phyloP scores from a whole-genome alignment of 2,329 filamentous ascomycete genomes.

The Talaromyces islandicus region DNA sequence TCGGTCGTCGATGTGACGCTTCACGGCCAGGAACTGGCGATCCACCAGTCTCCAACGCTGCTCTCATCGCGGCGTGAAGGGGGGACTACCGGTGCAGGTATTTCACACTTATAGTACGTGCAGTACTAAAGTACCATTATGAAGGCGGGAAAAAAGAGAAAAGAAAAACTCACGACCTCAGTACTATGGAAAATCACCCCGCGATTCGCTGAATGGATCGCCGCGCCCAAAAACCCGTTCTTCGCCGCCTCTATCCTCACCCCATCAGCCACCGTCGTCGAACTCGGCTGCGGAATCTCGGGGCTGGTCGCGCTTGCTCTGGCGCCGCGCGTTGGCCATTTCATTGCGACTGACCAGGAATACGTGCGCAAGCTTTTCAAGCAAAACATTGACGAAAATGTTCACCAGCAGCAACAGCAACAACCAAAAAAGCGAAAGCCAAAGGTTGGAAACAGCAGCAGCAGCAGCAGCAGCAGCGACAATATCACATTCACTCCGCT shows the following conservation, averaged over 20 bases:
- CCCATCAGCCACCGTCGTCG: constrained; percentile 57
- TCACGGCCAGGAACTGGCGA: constrained; percentile 62
- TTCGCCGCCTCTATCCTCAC: constrained; percentile 50
- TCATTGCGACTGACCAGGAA: constrained; percentile 79
- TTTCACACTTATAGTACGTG: constrained; percentile 3
- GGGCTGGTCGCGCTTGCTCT: constrained; percentile 69
- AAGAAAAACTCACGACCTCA: constrained; percentile 22
- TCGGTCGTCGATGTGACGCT: constrained; percentile 61
- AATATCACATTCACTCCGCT: constrained; percentile 55
- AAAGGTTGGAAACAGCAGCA: neutral
- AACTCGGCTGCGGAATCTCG: constrained; percentile 84
- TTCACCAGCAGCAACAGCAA: neutral
- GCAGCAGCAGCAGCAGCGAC: constrained; percentile 8
- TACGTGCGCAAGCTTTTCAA: constrained; percentile 76
- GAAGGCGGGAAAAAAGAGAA: too few relatives aligned
- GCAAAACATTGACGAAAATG: constrained; percentile 60
- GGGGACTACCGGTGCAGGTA: constrained; percentile 68
- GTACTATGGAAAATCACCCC: constrained; percentile 92
- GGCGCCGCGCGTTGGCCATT: constrained; percentile 54
- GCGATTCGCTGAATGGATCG: constrained; percentile 73
- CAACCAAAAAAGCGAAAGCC: neutral
- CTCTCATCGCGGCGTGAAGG: constrained; percentile 68
- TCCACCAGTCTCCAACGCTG: constrained; percentile 78
- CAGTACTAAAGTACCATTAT: too few relatives aligned
- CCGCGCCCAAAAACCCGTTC: constrained; percentile 48